phyloP scores from a whole-genome alignment of 441 rosid species.

The Populus tomentosa region DNA sequence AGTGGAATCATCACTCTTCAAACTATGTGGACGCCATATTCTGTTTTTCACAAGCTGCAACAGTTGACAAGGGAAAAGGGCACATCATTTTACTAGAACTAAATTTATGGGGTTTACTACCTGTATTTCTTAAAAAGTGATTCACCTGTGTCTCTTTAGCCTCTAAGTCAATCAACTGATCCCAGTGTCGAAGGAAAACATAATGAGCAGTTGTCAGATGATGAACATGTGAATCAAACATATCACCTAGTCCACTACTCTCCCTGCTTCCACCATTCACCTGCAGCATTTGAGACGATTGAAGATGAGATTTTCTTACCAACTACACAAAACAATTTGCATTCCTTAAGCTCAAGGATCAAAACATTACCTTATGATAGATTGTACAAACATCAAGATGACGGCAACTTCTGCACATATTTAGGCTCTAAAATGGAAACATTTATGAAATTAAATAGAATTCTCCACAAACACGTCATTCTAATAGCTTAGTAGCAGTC shows the following conservation, averaged over 20 bases:
- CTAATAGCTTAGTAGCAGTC: conserved; percentile 20
- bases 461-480: conserved; percentile 2
- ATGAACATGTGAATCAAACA: conserved; percentile 63
- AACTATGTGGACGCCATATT: conserved; percentile 48
- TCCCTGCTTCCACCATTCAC: conserved; percentile 82
- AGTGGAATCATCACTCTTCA: conserved; percentile 36
- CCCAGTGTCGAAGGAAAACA: conserved; percentile 76
- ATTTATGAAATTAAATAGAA: conserved; percentile 11
- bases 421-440: conserved; percentile 57
- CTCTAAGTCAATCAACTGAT: conserved; percentile 82
- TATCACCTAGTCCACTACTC: conserved; percentile 80
- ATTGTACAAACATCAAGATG: conserved; percentile 88
- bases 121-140: background rate
- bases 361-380: conserved; percentile 82
- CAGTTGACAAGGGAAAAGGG: conserved; percentile 3
- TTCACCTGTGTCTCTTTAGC: conserved; percentile 84
- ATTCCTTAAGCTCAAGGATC: conserved; percentile 6
- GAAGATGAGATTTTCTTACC: conserved; percentile 2
- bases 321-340: background rate
- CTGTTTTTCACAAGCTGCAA: conserved; percentile 65
- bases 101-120: background rate
- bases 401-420: conserved; percentile 84
- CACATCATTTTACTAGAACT: conserved; percentile 7
- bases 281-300: conserved; percentile 39
- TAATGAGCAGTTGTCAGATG: conserved; percentile 68